Base-by-base conservation (phyloP, 345 rosid genomes). In the Punica granatum region DNA sequence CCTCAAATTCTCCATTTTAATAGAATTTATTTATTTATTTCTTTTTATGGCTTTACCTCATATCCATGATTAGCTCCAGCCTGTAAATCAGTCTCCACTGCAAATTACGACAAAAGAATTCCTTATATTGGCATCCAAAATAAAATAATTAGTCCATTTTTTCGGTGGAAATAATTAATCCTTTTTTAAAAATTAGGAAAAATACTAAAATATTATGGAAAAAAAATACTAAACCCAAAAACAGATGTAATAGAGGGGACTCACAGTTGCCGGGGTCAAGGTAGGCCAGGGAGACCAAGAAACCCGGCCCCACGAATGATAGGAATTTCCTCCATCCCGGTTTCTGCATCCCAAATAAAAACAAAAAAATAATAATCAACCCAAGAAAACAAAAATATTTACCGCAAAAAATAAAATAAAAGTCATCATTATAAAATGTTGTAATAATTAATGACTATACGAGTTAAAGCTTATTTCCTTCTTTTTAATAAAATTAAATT, bases 221-320 rank as follows among this genome's bases (percentile, higher is more conserved):
- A 67, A 35, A 25, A 2, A 33, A 25, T 13, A 18, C 14, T 7
- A 33, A 44, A 49, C n/a, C 11, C 34, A 3, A 33, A 14, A 56
- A 25, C 41, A 36, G 7, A 19, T 37, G 14, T 23, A 1, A 23
- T 46, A 35, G 10, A 18, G 28, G n/a, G n/a, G n/a, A 41, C 76
- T 42, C 70, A 86, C 90, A 43, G 73, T 86, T 86, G 2, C 90
- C 85, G 12, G 90, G 94, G 42, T 88, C 90, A 39, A 88, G 77
- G 71, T 88, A 88, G 53, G 90, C 90, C 34, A 88, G 39, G 0
- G 87, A 84, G 30, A 88, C 86, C 3, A 88, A 77, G 62, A 88
- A 84, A 35, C 90, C 86, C 37, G 89, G 94, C 34, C 85, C 94
- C n/a, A 84, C 75, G 54, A 64, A 81, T 2, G 84, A 59, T 30